Conservation (phyloP, 148 eudicot genomes). For the Arctostaphylos glauca region DNA sequence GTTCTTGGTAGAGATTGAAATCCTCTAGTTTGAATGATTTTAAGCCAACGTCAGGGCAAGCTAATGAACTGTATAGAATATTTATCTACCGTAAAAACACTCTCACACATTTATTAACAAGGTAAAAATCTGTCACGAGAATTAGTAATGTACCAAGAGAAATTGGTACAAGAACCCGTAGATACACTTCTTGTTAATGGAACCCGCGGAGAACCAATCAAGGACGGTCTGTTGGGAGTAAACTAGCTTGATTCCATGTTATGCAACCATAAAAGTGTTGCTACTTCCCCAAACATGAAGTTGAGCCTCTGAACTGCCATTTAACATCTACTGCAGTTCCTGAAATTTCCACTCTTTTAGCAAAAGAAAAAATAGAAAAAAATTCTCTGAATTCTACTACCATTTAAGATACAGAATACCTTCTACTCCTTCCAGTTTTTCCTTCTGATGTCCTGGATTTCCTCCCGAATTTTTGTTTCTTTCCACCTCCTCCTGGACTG, state of each 20-base stretch:
- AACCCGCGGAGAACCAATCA: slow-evolving; percentile 13
- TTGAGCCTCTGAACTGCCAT: neutral
- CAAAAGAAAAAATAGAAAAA: neutral
- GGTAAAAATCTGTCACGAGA: neutral
- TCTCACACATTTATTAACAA: neutral
- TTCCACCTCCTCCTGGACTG: slow-evolving; percentile 38
- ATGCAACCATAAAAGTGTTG: neutral
- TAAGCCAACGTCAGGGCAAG: neutral
- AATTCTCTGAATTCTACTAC: neutral
- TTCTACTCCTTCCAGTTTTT: slow-evolving; percentile 40
- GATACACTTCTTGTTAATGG: slow-evolving; percentile 20
- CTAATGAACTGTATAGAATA: no score
- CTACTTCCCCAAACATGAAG: neutral
- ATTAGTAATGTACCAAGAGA: slow-evolving; percentile 13
- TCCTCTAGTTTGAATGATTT: neutral
- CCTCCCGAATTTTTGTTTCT: slow-evolving; percentile 39
- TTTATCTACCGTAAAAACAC: no score
- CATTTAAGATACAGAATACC: slow-evolving; percentile 50
- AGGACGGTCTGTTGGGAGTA: neutral
- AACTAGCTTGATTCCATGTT: neutral
- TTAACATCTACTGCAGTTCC: neutral
- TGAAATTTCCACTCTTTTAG: neutral
- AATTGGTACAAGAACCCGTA: slow-evolving; percentile 19
- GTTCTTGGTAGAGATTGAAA: neutral
- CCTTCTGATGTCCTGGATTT: slow-evolving; percentile 33